These are phyloP conservation scores for Benincasa hispida DNA, from an alignment of 306 rosid genomes.

Conservation along the genomic window DNA sequence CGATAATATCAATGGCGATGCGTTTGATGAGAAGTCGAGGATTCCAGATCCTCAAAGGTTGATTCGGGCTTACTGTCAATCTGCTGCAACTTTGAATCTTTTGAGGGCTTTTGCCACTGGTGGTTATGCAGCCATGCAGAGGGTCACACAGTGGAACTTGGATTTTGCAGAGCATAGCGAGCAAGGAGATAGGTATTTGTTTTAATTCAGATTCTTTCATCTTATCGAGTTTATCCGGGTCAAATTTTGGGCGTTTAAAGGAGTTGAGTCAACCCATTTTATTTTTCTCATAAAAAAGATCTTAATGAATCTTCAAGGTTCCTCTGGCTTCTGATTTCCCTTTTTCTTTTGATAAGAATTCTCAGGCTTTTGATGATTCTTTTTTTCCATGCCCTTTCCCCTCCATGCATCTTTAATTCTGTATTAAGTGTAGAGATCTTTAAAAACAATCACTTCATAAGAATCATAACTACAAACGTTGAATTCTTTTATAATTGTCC, in stretches of 20 bases:
- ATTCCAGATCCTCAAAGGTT: conserved; percentile 89
- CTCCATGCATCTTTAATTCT: not conserved
- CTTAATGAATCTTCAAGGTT: not conserved
- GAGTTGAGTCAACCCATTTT: too few relatives aligned
- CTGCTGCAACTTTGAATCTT: conserved; percentile 89
- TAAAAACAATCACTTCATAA: too few relatives aligned
- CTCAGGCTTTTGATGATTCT: not conserved
- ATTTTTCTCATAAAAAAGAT: not conserved
- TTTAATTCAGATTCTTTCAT: not conserved
- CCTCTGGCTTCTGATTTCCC: not conserved
- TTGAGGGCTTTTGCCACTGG: conserved; percentile 91
- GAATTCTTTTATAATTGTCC: too few relatives aligned
- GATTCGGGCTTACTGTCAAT: conserved; percentile 91
- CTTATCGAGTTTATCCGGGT: not conserved
- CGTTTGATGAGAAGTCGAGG: conserved; percentile 71
- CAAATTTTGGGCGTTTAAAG: not conserved
- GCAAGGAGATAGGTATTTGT: conserved; percentile 77
- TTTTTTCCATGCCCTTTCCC: not conserved
- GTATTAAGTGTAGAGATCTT: too few relatives aligned
- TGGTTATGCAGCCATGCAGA: conserved; percentile 97
- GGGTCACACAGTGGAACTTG: conserved; percentile 95
- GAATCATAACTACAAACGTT: too few relatives aligned
- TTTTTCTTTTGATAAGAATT: not conserved
- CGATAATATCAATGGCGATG: conserved; percentile 86
- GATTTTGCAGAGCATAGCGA: conserved; percentile 90